Evolutionary conservation across 2,329 filamentous ascomycete genomes (phyloP).

Genomic region (Capronia epimyces): DNA sequence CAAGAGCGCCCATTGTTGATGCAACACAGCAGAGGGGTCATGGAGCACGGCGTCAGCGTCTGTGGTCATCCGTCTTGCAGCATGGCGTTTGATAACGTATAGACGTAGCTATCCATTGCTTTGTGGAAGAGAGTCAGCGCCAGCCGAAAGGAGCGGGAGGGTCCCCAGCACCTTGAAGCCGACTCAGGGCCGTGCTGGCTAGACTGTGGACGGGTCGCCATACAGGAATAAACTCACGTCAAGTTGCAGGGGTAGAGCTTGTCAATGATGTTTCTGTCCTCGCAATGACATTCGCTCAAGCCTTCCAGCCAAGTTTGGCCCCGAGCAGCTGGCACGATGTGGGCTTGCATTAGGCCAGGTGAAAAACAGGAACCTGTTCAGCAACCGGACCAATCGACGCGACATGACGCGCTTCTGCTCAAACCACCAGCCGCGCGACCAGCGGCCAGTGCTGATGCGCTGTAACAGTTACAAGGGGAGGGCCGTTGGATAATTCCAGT

Average conservation of each 20-base stretch:
- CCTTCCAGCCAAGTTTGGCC: slow-evolving; percentile 16
- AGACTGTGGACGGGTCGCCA: not conserved
- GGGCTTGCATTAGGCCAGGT: slow-evolving; percentile 25
- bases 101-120: not conserved
- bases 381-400: slow-evolving; percentile 21
- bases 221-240: slow-evolving; percentile 19
- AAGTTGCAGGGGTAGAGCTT: slow-evolving; percentile 12
- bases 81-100: slow-evolving; percentile 9
- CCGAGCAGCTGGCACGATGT: slow-evolving; percentile 19
- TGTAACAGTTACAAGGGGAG: slow-evolving; percentile 4
- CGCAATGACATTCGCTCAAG: slow-evolving; percentile 20
- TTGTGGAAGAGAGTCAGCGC: not conserved
- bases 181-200: slow-evolving; percentile 1
- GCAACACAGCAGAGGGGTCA: slow-evolving; percentile 9
- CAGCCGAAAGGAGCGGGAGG: not conserved
- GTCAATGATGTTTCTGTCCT: slow-evolving; percentile 17
- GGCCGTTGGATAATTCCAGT: not conserved
- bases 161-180: not conserved
- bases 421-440: slow-evolving; percentile 23
- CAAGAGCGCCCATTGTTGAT: slow-evolving; percentile 4
- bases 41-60: slow-evolving; percentile 3
- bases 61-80: slow-evolving; percentile 7
- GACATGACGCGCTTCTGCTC: slow-evolving; percentile 22
- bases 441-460: slow-evolving; percentile 20
- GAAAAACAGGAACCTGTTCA: slow-evolving; percentile 24